Base-by-base conservation (phyloP, 768 basidiomycete genomes). In the Bullera alba region DNA sequence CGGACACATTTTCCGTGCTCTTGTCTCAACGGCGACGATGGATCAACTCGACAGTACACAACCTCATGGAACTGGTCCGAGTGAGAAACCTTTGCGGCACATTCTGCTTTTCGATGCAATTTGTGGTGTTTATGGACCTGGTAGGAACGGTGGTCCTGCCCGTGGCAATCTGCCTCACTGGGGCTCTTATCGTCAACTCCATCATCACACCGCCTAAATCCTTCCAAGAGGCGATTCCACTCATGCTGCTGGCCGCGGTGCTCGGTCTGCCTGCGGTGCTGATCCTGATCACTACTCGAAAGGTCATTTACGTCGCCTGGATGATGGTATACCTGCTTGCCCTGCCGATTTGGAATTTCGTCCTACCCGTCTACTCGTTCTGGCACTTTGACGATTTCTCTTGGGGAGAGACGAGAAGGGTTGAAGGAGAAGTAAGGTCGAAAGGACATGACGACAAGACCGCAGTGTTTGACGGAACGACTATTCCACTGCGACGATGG, bases 321-420 rank as follows among this genome's bases (percentile, higher is more conserved):
- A 95, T 99, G 90, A 70, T 92, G 69, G 82, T 92, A 67, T 97
- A 99, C 76, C 80, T 99, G 12, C 50, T 83, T 44, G 91, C 95
- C 25, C 76, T 99, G 34, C 95, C 95, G 0, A 79, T 99, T 26
- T 99, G 95, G 95, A 96, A 96, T 72, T 86, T 93, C 57, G 76
- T 93, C 37, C 78, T 96, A 3, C 92, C 93, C 10, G 76, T 95
- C 7, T 99, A 99, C 74, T 86, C 92, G 14, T 97, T 97, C 72
- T 95, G 91, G 90, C 92, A 97, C 74, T 96, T 99, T 72, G 93
- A 97, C 58, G 95, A 99, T 74, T 97, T 99, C 75, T 91, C 89
- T 25, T 99, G 95, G 95, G 95, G 95, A 63, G 90, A 96, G 75
- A 99, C 95, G 17, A 83, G 93, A 72, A 91, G 91, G 76, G 93